These are phyloP conservation scores for Sanghuangporus weigelae DNA, from an alignment of 1,284 basidiomycete genomes.

Conservation along the genomic window DNA sequence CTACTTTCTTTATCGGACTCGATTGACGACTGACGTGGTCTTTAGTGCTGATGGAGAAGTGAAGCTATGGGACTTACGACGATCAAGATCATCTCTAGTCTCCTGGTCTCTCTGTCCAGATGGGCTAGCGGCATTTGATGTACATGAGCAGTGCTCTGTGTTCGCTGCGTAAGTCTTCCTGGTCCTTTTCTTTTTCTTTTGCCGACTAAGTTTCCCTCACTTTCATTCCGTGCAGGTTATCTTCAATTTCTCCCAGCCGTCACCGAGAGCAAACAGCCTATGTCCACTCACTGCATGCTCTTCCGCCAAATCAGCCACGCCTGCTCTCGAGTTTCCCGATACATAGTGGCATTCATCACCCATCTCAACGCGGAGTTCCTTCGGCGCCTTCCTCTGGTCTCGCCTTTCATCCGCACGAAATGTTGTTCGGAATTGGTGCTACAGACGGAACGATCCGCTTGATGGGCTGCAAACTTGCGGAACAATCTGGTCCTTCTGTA, in stretches of 20 bases:
- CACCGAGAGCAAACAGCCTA: conserved; percentile 61
- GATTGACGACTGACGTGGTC: conserved; percentile 2
- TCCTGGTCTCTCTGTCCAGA: conserved; percentile 66
- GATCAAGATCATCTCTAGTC: conserved; percentile 54
- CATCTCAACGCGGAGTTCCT: conserved; percentile 46
- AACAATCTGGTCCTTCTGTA: neutral
- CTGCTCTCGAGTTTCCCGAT: conserved; percentile 47
- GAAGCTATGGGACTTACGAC: conserved; percentile 88
- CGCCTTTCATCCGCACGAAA: conserved; percentile 74
- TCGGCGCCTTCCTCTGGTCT: conserved; percentile 61
- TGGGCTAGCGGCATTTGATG: conserved; percentile 82
- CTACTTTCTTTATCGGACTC: conserved; percentile 3
- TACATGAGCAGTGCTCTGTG: conserved; percentile 82
- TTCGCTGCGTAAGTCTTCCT: conserved; percentile 72
- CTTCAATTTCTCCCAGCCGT: conserved; percentile 50
- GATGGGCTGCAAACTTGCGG: conserved; percentile 38
- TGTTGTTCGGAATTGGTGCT: conserved; percentile 70
- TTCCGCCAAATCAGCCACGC: conserved; percentile 26
- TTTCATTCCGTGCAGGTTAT: conserved; percentile 41
- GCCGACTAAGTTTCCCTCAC: conserved; percentile 9
- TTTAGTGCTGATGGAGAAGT: conserved; percentile 85
- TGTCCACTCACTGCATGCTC: conserved; percentile 46
- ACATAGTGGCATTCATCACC: conserved; percentile 47
- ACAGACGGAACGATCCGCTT: conserved; percentile 61
- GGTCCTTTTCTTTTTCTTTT: neutral